Evolutionary conservation across 305 asterid genomes (phyloP), one percentile per base, ranked within the genome.

Genomic region (Striga hermonthica): DNA sequence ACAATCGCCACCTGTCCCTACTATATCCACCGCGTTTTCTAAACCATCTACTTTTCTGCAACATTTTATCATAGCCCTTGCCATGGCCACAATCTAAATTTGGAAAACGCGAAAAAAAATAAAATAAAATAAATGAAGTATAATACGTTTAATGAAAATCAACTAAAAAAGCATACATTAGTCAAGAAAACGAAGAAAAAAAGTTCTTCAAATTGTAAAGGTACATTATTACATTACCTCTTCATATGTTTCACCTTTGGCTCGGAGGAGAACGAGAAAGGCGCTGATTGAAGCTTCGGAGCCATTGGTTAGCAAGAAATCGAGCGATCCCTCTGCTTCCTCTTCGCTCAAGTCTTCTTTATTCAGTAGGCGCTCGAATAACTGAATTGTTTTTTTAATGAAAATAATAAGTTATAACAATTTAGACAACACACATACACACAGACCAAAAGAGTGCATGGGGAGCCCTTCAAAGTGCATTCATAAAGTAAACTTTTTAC

Each of bases 1-100:
- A 6, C 95, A 95, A 81, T 87, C 95, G 43, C 97, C 95, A 39
- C 95, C 95, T 3, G 95, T 87, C 64, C 95, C 97, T 35, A 90
- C 95, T 75, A 90, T 85, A 66, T 90, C 95, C 63, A 90, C 97
- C 0, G 77, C 83, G 36, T 75, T 82, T 48, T 71, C 80, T 64
- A 87, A 70, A 22, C 95, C 95, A 59, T 87, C 84, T 1, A 90
- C 90, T 64, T 73, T 78, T 48, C 70, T 79, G 63, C 91, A 67
- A 38, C 84, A 80, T 69, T 80, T 84, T 47, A 90, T 80, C 95
- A 90, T 87, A 35, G 81, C 92, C 79, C 88, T 87, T 0, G 97
- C 95, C 81, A 90, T 64, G 12, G 95, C 95, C 68, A 81, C 95
- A 36, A 90, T 75, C 97, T 90, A 67, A 31, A 60, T 57, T 69